Evolutionary conservation across 306 rosid genomes (phyloP), one percentile per base, ranked within the genome.

Genomic region (Comarum palustre): DNA sequence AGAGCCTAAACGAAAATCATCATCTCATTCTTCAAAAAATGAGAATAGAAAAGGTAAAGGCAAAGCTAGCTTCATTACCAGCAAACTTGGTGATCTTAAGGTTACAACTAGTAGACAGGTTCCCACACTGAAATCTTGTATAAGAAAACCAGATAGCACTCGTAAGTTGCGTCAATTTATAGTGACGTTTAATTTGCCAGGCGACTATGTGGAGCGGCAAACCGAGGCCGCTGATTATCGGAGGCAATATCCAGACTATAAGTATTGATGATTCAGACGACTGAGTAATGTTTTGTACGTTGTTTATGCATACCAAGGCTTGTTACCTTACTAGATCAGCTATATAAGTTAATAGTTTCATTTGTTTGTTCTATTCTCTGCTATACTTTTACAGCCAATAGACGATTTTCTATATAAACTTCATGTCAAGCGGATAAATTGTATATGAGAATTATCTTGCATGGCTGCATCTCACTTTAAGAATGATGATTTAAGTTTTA

Each of bases 91-190:
- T 65, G 54, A 4, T 41, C 68, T 58, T 5, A 59, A 25, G 54
- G 2, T 42, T n/a, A 29, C 9, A 12, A 20, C 9, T 14, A 43
- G 14, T 32, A 22, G 42, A 52, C 31, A 27, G 59, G 66, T 3
- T 6, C 6, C 2, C 11, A 22, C 3, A 34, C 41, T 80, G 78
- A 87, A 79, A 83, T 80, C 93, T 11, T 86, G 91, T 82, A 29
- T 86, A 41, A 83, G 83, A 64, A 84, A 68, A 78, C 81, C 84
- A 1, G 80, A 78, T 12, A 82, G 88, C 50, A 48, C 20, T 71
- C 81, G 84, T 15, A 83, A 74, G 62, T 71, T 16, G 31, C 82
- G 76, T 71, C 46, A 54, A 57, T 75, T 79, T 29, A 83, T 46
- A 75, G 91, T 87, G 19, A 63, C 73, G 36, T 86, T 87, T 51